Base-by-base conservation (phyloP, 1,139 yeast species). In the Saccharomyces hybrid region DNA sequence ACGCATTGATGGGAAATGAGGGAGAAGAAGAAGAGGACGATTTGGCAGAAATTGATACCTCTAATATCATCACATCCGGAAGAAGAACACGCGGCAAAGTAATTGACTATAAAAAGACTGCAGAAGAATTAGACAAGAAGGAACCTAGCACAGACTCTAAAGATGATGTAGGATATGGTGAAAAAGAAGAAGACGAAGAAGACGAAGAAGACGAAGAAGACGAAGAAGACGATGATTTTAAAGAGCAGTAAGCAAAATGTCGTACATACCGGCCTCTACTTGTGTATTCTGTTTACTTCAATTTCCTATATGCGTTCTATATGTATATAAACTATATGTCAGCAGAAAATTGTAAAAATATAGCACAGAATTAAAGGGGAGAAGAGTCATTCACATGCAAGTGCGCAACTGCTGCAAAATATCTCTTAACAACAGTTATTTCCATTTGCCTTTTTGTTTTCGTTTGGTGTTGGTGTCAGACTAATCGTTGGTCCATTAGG, bases 391-490 rank as follows among this genome's bases (percentile, higher is more conserved):
- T 23, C 25, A 9, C 31, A 26, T 25, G 16, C 31, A 46, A n/a
- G 13, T 25, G 28, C n/a, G 28, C 16, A 32, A 32, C 6, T 5
- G 11, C 23, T 25, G 34, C 26, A 16, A 6, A 13, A 13, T 14
- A 25, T 23, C 2, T 29, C 23, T 68, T 74, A 81, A 80, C 95
- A 81, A 75, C 91, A 84, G 73, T 83, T 81, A 53, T 81, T 77
- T 66, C 80, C 78, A 61, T 72, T 76, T 71, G 82, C 83, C 64
- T 82, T 76, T 67, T 80, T 79, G 57, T 80, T 82, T 65, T 88
- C 95, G 66, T 86, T 88, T 51, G 97, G 96, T 56, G 95, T 90
- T 56, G 96, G 97, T 8, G 98, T 88, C 71, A 93, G 84, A 57
- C 89, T 83, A 70, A 93, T 91, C 44, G 97, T 90, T 62, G 95